Percentiles rank a stretch among this genome's conserved stretches.
Conservation (phyloP, 805 yeast species). For the Kodamaea laetipori region DNA sequence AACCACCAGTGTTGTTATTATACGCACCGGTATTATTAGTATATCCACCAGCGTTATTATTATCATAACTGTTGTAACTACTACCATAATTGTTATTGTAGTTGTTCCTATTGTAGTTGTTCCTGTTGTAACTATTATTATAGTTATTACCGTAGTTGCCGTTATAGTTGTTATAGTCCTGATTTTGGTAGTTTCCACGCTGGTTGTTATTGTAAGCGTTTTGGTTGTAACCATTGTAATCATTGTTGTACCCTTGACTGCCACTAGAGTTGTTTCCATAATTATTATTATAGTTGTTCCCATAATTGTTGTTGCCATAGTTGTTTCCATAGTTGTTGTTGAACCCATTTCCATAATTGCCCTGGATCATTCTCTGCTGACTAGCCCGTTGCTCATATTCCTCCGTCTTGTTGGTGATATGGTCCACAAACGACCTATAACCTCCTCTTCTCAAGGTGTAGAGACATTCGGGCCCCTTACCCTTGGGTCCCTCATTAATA, state of each 20-base stretch:
- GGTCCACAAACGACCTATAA: constrained; percentile 32
- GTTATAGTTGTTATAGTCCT: constrained; percentile 3
- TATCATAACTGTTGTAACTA: constrained; percentile 10
- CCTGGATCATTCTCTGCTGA: background rate
- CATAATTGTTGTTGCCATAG: constrained; percentile 15
- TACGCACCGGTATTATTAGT: constrained; percentile 12
- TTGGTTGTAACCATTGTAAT: constrained; percentile 1
- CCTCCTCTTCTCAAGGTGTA: constrained; percentile 44
- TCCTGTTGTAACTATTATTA: constrained; percentile 8
- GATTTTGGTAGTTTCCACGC: constrained; percentile 7
- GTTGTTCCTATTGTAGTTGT: constrained; percentile 7
- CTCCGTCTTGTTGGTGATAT: constrained; percentile 13
- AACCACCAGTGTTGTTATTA: constrained; percentile 13
- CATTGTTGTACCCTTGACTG: constrained; percentile 15
- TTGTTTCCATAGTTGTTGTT: constrained; percentile 14
- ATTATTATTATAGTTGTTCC: constrained; percentile 7
- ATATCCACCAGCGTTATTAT: background rate
- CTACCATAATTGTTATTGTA: constrained; percentile 13
- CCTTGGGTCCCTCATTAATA: constrained; percentile 44
- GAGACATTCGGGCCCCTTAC: constrained; percentile 31
- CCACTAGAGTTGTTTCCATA: constrained; percentile 12
- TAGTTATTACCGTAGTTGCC: constrained; percentile 6
- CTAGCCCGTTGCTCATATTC: background rate
- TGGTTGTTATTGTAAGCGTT: background rate
- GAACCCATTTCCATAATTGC: background rate